Percentiles rank a stretch among this genome's conserved stretches.
Evolutionary conservation across 2,329 filamentous ascomycete species (phyloP).

Genomic region (Phoma herbarum): DNA sequence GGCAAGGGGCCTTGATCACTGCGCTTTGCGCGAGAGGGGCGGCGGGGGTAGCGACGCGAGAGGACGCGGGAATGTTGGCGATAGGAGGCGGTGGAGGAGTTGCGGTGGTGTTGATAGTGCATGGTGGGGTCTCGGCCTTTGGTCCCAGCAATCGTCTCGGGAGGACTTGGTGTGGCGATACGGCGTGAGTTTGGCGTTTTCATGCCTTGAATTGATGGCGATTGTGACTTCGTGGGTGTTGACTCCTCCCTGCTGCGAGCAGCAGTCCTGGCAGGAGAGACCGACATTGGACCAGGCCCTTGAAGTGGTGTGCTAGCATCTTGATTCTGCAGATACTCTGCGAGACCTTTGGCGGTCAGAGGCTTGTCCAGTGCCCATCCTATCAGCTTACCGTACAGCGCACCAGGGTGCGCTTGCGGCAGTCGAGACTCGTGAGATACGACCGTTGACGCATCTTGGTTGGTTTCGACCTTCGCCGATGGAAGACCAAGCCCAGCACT

Average conservation of each 20-base stretch:
- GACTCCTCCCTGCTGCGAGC: background rate
- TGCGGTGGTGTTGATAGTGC: slow-evolving; percentile 10
- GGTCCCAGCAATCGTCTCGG: background rate
- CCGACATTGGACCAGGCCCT: background rate
- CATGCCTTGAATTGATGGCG: background rate
- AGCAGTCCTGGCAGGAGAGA: background rate
- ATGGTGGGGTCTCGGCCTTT: background rate
- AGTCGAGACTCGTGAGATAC: slow-evolving; percentile 10
- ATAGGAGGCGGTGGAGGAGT: slow-evolving; percentile 2
- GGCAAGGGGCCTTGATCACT: slow-evolving; percentile 43
- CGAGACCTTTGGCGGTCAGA: slow-evolving; percentile 34
- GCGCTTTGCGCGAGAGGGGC: slow-evolving; percentile 31
- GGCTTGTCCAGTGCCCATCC: slow-evolving; percentile 30
- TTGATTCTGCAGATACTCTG: slow-evolving; percentile 23
- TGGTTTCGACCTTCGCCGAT: background rate
- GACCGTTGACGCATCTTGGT: slow-evolving; percentile 1
- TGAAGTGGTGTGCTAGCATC: background rate
- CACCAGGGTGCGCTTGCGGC: slow-evolving; percentile 9
- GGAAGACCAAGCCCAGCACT: slow-evolving; percentile 29
- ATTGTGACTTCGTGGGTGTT: background rate
- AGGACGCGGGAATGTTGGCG: slow-evolving; percentile 12
- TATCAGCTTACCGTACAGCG: slow-evolving; percentile 34
- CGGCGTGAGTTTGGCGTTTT: background rate
- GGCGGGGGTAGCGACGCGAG: slow-evolving; percentile 14
- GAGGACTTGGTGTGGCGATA: background rate